Conservation (phyloP, 2,329 filamentous ascomycete genomes). For the Aspergillus caelatus region DNA sequence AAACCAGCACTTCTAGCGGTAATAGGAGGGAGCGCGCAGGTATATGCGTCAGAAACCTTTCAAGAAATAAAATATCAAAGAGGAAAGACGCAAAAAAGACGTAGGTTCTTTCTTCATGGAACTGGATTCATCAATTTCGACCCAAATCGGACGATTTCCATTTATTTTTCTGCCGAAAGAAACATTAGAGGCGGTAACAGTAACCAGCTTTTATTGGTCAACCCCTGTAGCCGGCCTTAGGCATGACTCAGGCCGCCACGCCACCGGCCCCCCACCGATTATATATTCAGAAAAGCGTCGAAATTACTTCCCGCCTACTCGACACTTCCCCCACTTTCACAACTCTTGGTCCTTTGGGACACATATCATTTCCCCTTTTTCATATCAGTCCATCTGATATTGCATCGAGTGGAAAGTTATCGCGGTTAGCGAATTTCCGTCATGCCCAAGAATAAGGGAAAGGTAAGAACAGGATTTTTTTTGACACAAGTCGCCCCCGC, state of each 20-base stretch:
- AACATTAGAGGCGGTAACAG: conserved; percentile 18
- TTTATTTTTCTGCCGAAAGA: conserved; percentile 15
- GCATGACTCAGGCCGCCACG: conserved; percentile 31
- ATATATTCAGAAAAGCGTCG: conserved; percentile 20
- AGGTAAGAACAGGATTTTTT: conserved; percentile 62
- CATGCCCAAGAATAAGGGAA: conserved; percentile 99
- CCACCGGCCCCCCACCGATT: conserved; percentile 19
- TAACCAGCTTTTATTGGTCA: conserved; percentile 11
- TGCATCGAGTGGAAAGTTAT: conserved; percentile 19
- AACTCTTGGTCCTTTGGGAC: conserved; percentile 18
- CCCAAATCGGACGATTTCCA: not conserved
- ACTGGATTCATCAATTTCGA: not conserved
- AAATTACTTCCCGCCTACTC: conserved; percentile 27
- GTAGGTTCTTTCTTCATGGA: not conserved
- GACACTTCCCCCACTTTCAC: conserved; percentile 21
- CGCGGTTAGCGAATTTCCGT: conserved; percentile 44
- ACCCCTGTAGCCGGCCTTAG: conserved; percentile 26
- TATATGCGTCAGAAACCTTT: not conserved
- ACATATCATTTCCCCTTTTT: conserved; percentile 9
- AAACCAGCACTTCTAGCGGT: not conserved
- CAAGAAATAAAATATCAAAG: not conserved
- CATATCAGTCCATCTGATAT: conserved; percentile 16
- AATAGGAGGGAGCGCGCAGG: not conserved
- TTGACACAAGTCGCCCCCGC: conserved; percentile 16
- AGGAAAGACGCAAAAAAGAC: not conserved